Base-by-base conservation (phyloP, 176 grass and related monocot genomes). In the Luzula sylvatica region DNA sequence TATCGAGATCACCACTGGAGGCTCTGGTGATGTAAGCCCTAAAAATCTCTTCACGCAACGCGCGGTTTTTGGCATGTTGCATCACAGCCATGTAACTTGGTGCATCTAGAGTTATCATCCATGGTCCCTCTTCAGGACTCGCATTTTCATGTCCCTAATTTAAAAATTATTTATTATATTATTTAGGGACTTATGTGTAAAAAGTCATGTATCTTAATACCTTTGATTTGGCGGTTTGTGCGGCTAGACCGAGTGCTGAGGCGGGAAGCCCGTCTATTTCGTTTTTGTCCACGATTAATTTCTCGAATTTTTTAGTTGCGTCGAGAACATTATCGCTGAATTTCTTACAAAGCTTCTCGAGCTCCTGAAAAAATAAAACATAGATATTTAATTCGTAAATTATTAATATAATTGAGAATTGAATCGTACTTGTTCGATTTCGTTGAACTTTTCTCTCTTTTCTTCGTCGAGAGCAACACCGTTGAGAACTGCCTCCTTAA, bases 251-350 rank as follows among this genome's bases (percentile, higher is more conserved):
- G 56, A 96, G 81, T 42, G 90, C 81, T 25, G 84, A 71, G 45
- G 81, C 59, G 47, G 84, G 90, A 23, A 96, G 81, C 1, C 84
- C 90, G 3, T 89, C 84, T 56, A 96, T 68, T 76, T 96, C 84
- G 4, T 86, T 86, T 69, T 89, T 96, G 38, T 96, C 84, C 1
- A 58, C 81, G 63, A 96, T 74, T 53, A 96, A 61, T 61, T 82
- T 96, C 70, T 96, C 81, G 17, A 86, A 96, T 58, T 78, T 89
- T 65, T 96, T 96, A 53, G 90, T 96, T 56, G 84, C 84, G 26
- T 96, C 90, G 58, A 96, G 55, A 48, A 96, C 81, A 68, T 96
- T 96, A 54, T 96, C 90, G 52, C 81, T 96, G 51, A 96, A 96
- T 63, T 96, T 96, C 28, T 86, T 73, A 11, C 84, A 62, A 26